Evolutionary conservation across 129 eudicot genomes (phyloP).

Genomic region (Tanacetum coccineum): DNA sequence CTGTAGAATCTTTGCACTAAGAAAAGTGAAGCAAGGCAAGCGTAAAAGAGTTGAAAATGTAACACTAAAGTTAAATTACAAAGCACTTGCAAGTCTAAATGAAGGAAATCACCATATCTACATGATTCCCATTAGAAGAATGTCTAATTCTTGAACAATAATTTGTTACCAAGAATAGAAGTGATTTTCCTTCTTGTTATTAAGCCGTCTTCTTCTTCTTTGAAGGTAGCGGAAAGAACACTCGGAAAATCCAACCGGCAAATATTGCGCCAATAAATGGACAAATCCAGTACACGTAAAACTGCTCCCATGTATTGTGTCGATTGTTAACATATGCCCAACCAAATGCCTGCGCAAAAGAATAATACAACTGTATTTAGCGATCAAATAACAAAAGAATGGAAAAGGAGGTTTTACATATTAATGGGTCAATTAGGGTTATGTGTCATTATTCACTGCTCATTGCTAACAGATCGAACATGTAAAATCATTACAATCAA

Average conservation of each 20-base stretch:
- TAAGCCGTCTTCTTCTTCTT: conserved; percentile 57
- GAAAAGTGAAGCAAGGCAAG: conserved; percentile 1
- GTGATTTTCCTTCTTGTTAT: conserved; percentile 4
- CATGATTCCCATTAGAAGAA: conserved; percentile 7
- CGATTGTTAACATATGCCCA: conserved; percentile 68
- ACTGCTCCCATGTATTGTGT: conserved; percentile 85
- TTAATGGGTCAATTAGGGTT: not conserved
- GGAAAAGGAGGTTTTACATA: too few species aligned
- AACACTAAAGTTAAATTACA: conserved; percentile 10
- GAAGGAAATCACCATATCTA: conserved; percentile 12
- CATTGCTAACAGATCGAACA: not conserved
- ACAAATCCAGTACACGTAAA: conserved; percentile 77
- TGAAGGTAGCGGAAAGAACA: conserved; percentile 50
- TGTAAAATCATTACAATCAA: not conserved
- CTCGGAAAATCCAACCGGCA: conserved; percentile 72
- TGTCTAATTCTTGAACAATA: conserved; percentile 11
- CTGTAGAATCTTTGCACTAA: not conserved
- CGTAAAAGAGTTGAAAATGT: not conserved
- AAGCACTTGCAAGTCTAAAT: conserved; percentile 14
- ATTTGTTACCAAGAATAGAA: conserved; percentile 8
- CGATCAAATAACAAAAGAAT: not conserved
- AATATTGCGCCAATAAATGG: conserved; percentile 70
- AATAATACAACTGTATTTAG: not conserved
- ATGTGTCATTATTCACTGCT: not conserved
- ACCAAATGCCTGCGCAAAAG: conserved; percentile 36